Evolutionary conservation across 306 rosid species (phyloP), one percentile per base, ranked within the genome.

Genomic region (Trifolium subterraneum): DNA sequence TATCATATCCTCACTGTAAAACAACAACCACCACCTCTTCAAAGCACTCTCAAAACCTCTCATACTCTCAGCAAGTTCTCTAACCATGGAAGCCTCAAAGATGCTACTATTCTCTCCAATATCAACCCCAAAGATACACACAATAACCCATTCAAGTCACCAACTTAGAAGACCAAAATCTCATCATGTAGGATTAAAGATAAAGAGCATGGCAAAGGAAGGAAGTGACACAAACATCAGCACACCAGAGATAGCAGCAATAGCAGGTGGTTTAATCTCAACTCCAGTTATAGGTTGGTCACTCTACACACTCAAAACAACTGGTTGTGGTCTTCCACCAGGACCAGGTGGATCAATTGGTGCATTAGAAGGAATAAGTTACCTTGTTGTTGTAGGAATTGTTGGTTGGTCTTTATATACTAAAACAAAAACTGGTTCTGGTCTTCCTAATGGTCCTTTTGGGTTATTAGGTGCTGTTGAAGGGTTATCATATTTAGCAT

Each of bases 261-360:
- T 90, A 67, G 89, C 79, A 0, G 87, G 92, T 4, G 99, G 99
- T 12, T 70, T 94, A n/a, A 74, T 94, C 42, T 86, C 99, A 38
- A 48, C 82, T 6, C 96, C 97, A 2, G 93, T 94, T 14, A 92
- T 94, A 12, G 96, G 85, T 2, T 94, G 96, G 97, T 94, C 99
- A 0, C 97, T 94, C 36, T 94, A 83, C 88, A 87, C 97, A 0
- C 94, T 94, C 47, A 92, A 94, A 79, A 87, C 96, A 29, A 94
- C 99, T 0, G 99, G 97, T 0, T 93, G 98, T 4, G 98, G 98
- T 5, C 80, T 93, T 11, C 98, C 97, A 0, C 99, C 99, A 0
- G 99, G 99, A 9, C 99, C 96, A 1, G 95, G 86, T 13, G 99
- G 97, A 12, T 88, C 96, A 7, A 80, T 93, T 5, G 97, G 98